Evolutionary conservation across 108 stramenopile species (phyloP), one percentile per base, ranked within the genome.

Genomic region (Ochromonas danica): DNA sequence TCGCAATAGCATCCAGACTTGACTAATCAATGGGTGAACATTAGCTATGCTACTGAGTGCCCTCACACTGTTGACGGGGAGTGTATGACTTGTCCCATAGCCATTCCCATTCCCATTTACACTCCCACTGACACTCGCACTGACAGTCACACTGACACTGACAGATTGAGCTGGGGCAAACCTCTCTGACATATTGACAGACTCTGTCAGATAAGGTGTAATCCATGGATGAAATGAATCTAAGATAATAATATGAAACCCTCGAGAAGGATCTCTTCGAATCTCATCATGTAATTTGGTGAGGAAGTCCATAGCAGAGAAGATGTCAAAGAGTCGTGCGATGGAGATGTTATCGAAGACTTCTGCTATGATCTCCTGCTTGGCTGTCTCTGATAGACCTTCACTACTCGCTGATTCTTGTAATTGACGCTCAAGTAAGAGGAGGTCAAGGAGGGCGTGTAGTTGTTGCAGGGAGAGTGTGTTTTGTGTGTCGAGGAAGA

Each of bases 221-320:
- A 57, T 57, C 51, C 51, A 57, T 57, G 51, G 51, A 57, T 57
- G 22, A 57, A 57, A 57, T 22, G 51, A 57, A 57, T 57, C 51
- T 57, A 57, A 57, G 51, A 57, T 57, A 57, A 57, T 57, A 57
- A 57, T 57, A 57, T 57, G 51, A 57, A 57, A 57, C 51, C 51
- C 51, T 57, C 22, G 51, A 57, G 51, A 57, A 57, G 51, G 51
- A 57, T 57, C 51, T 57, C 51, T 57, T 57, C 51, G 51, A 57
- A 57, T 57, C 51, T 57, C 51, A 57, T 57, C 51, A 57, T 57
- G 51, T 57, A 57, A 57, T 57, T 57, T 57, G 51, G 51, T 57
- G 51, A 57, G 51, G 51, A 57, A 57, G 51, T 57, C 51, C 51
- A 57, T 57, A 57, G 51, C 51, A 57, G 22, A 17, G 51, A 57